Evolutionary conservation across 345 rosid species (phyloP).

Genomic region (Melaleuca alternifolia): DNA sequence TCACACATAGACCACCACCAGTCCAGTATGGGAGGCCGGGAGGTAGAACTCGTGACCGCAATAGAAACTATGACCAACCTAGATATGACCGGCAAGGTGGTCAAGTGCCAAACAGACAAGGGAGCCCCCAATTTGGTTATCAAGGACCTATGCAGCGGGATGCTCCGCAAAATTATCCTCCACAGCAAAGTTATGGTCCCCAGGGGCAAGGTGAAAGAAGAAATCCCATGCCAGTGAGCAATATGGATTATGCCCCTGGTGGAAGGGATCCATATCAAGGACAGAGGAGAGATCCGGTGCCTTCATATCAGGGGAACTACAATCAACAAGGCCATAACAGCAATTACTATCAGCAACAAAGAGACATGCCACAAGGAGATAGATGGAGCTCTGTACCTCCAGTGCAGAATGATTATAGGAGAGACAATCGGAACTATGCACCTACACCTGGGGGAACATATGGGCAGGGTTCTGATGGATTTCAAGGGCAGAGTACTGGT

Average conservation of each 20-base stretch:
- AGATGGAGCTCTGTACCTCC: slow-evolving; percentile 4
- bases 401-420: slow-evolving; percentile 7
- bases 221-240: slow-evolving; percentile 23
- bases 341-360: slow-evolving; percentile 19
- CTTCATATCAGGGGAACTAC: slow-evolving; percentile 22
- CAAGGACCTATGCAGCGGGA: slow-evolving; percentile 14
- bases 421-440: slow-evolving; percentile 4
- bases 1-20: slow-evolving; percentile 79
- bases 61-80: slow-evolving; percentile 17
- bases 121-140: slow-evolving; percentile 21
- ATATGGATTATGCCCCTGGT: slow-evolving; percentile 21
- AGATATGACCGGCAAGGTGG: slow-evolving; percentile 33
- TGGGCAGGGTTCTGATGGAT: slow-evolving; percentile 5
- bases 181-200: slow-evolving; percentile 18
- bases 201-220: slow-evolving; percentile 27
- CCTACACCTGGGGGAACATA: slow-evolving; percentile 22
- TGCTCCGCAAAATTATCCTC: slow-evolving; percentile 34
- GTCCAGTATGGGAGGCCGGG: slow-evolving; percentile 28
- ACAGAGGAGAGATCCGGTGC: slow-evolving; percentile 14
- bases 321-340: slow-evolving; percentile 32
- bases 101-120: slow-evolving; percentile 28
- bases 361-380: slow-evolving; percentile 29
- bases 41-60: slow-evolving; percentile 24
- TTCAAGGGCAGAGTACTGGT: not conserved
- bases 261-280: slow-evolving; percentile 9